These are phyloP conservation scores for Solanum hybrid DNA, from an alignment of 305 asterid species.

Conservation along the genomic window DNA sequence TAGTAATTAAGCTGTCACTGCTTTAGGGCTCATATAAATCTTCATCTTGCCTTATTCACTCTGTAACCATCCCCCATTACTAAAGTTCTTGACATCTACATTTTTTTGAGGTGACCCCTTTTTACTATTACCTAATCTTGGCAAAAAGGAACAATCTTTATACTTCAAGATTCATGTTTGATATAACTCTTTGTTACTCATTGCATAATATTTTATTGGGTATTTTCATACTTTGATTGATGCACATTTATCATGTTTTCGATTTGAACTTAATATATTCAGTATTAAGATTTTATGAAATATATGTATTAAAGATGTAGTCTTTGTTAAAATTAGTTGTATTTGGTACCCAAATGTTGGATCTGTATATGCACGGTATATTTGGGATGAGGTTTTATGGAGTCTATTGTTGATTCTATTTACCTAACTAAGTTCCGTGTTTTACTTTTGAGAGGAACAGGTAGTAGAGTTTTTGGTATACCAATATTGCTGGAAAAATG, in stretches of 20 bases:
- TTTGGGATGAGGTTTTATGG: constrained; percentile 1
- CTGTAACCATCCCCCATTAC: not conserved
- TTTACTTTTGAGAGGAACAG: not conserved
- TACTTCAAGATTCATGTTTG: not conserved
- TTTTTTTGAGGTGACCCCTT: not conserved
- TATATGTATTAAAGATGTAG: not conserved
- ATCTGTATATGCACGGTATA: not conserved
- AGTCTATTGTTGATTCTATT: not conserved
- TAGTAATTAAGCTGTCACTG: not conserved
- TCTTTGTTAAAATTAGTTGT: not conserved
- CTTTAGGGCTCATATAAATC: not conserved
- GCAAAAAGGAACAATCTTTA: not conserved
- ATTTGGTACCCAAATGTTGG: not conserved
- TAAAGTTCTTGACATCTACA: not conserved
- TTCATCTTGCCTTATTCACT: not conserved
- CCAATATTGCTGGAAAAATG: not conserved
- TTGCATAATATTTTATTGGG: not conserved
- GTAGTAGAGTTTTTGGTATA: not conserved
- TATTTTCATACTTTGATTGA: not conserved
- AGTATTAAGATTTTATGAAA: not conserved
- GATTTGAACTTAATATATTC: not conserved
- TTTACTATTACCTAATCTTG: not conserved
- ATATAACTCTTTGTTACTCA: not conserved
- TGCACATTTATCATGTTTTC: not conserved
- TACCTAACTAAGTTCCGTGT: constrained; percentile 1